Evolutionary conservation across 2,329 filamentous ascomycete genomes (phyloP).

Genomic region (Moelleriella libera): DNA sequence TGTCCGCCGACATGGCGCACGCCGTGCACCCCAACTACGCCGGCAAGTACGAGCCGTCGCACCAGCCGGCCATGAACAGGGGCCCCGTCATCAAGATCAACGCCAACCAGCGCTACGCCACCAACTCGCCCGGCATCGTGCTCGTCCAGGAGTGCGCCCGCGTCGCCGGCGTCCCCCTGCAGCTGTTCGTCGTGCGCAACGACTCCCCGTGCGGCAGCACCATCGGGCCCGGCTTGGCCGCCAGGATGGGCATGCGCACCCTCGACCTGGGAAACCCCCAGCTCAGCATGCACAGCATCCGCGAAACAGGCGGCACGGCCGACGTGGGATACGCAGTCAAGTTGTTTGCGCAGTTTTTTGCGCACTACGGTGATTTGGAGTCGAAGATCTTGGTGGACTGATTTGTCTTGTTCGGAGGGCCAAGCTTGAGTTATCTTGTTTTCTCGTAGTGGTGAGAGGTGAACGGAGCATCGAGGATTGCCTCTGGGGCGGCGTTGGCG

Average conservation of each 20-base stretch:
- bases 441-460: too few species aligned
- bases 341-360: slow-evolving; percentile 78
- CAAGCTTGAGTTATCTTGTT: too few species aligned
- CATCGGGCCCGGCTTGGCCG: slow-evolving; percentile 92
- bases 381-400: slow-evolving; percentile 73
- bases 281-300: slow-evolving; percentile 91
- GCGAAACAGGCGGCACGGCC: slow-evolving; percentile 78
- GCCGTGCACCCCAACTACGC: slow-evolving; percentile 91
- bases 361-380: slow-evolving; percentile 71
- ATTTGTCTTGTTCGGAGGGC: too few species aligned
- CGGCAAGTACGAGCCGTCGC: slow-evolving; percentile 79
- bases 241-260: slow-evolving; percentile 73
- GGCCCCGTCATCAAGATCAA: slow-evolving; percentile 97
- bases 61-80: slow-evolving; percentile 91
- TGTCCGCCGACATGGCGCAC: slow-evolving; percentile 97
- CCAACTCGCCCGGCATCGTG: slow-evolving; percentile 90
- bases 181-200: slow-evolving; percentile 92
- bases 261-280: slow-evolving; percentile 90
- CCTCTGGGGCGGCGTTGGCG: too few species aligned
- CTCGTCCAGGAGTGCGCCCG: slow-evolving; percentile 78
- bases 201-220: slow-evolving; percentile 91
- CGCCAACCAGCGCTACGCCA: slow-evolving; percentile 92
- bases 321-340: slow-evolving; percentile 79
- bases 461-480: too few species aligned
- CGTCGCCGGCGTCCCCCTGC: slow-evolving; percentile 64